These are phyloP conservation scores for Davidsoniella eucalypti DNA, from an alignment of 2,329 filamentous ascomycete species.

Conservation along the genomic window DNA sequence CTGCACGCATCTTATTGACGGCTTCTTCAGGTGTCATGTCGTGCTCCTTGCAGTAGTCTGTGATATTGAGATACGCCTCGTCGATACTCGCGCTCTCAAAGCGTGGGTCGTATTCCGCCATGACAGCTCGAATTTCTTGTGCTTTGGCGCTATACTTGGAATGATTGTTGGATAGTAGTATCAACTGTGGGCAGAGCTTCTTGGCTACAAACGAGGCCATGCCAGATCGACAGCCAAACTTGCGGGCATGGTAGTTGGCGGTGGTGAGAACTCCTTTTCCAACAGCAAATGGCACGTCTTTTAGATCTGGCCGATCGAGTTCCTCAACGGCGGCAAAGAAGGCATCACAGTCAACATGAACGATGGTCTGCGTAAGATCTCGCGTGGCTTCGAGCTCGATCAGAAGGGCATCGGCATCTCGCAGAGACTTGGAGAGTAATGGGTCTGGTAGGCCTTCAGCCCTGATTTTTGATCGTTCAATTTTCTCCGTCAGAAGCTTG, in stretches of 20 bases:
- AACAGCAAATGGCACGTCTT: slow-evolving; percentile 77
- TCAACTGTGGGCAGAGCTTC: slow-evolving; percentile 76
- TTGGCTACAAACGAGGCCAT: slow-evolving; percentile 95
- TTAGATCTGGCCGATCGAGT: slow-evolving; percentile 67
- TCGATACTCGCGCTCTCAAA: slow-evolving; percentile 93
- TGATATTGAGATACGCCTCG: slow-evolving; percentile 92
- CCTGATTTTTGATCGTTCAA: slow-evolving; percentile 58
- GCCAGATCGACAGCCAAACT: slow-evolving; percentile 78
- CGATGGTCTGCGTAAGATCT: slow-evolving; percentile 68
- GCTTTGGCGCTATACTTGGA: slow-evolving; percentile 86
- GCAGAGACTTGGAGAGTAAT: slow-evolving; percentile 56
- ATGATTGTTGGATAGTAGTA: slow-evolving; percentile 72
- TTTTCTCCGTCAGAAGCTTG: slow-evolving; percentile 69
- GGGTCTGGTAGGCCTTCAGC: slow-evolving; percentile 60
- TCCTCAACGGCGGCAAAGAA: slow-evolving; percentile 94
- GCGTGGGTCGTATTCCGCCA: slow-evolving; percentile 73
- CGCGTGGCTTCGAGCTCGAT: slow-evolving; percentile 60
- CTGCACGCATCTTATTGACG: slow-evolving; percentile 59
- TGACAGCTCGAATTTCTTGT: slow-evolving; percentile 63
- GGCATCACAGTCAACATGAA: slow-evolving; percentile 93
- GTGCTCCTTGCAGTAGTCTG: slow-evolving; percentile 60
- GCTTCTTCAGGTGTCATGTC: slow-evolving; percentile 52
- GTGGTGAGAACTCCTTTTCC: slow-evolving; percentile 51
- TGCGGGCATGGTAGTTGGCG: slow-evolving; percentile 76
- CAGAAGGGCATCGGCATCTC: slow-evolving; percentile 67